Evolutionary conservation across 495 filamentous ascomycete species (phyloP).

Genomic region (Wilcoxina mikolae): DNA sequence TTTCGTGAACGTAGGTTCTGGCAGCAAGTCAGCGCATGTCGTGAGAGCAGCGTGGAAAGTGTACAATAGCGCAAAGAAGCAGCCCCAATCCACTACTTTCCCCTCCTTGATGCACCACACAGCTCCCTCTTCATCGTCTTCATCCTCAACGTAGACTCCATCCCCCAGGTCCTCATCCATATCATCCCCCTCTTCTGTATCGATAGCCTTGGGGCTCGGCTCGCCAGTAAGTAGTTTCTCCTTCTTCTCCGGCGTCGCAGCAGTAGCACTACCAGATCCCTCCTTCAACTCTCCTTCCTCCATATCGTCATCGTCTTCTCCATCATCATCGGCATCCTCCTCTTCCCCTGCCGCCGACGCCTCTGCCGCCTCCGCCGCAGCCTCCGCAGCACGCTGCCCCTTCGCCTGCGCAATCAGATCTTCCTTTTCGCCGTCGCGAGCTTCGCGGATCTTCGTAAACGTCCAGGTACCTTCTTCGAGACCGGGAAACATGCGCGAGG

Average conservation of each 20-base stretch:
- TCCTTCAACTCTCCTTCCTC: constrained; percentile 9
- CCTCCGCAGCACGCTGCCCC: constrained; percentile 26
- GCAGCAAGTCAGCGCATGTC: constrained; percentile 10
- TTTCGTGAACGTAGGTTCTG: constrained; percentile 61
- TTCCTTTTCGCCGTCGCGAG: constrained; percentile 45
- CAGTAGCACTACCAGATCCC: constrained; percentile 10
- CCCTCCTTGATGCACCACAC: constrained; percentile 75
- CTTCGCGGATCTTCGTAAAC: constrained; percentile 56
- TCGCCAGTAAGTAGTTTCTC: constrained; percentile 15
- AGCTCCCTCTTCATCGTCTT: constrained; percentile 71
- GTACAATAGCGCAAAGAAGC: constrained; percentile 73
- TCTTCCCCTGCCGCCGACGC: constrained; percentile 33
- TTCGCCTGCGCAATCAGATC: constrained; percentile 29
- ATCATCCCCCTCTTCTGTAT: constrained; percentile 22
- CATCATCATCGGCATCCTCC: constrained; percentile 36
- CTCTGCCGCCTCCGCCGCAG: constrained; percentile 14
- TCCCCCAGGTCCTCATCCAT: constrained; percentile 37
- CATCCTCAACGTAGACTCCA: constrained; percentile 63
- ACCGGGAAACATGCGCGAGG: constrained; percentile 85
- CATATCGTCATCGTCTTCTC: constrained; percentile 28
- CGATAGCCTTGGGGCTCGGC: constrained; percentile 6
- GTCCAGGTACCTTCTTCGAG: constrained; percentile 64
- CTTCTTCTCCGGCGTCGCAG: constrained; percentile 32
- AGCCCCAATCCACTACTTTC: constrained; percentile 73
- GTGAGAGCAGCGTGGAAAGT: neutral